These are phyloP conservation scores for Limtongozyma cylindracea DNA, from an alignment of 805 yeast genomes.

Conservation along the genomic window DNA sequence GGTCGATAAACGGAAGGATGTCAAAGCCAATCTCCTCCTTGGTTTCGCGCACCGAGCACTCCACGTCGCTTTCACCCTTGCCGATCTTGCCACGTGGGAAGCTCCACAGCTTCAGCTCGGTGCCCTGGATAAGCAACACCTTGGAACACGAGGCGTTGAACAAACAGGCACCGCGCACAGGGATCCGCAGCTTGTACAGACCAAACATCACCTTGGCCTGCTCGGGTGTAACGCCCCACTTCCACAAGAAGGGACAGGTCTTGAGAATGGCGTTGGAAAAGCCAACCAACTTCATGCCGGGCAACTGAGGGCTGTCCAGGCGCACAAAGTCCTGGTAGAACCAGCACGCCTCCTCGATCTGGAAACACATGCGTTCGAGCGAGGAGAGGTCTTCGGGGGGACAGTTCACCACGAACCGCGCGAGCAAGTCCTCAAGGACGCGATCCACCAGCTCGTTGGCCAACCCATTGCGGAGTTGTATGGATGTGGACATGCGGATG, in stretches of 20 bases:
- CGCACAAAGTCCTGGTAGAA: slow-evolving; percentile 73
- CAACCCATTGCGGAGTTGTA: slow-evolving; percentile 27
- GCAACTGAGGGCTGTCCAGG: slow-evolving; percentile 47
- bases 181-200: slow-evolving; percentile 68
- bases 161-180: slow-evolving; percentile 90
- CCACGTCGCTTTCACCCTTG: slow-evolving; percentile 70
- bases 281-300: slow-evolving; percentile 42
- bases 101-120: slow-evolving; percentile 65
- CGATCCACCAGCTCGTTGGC: slow-evolving; percentile 43
- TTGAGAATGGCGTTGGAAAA: slow-evolving; percentile 47
- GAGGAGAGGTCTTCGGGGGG: slow-evolving; percentile 79
- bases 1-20: slow-evolving; percentile 37
- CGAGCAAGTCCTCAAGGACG: slow-evolving; percentile 66
- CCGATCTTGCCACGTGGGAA: slow-evolving; percentile 95
- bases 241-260: slow-evolving; percentile 55
- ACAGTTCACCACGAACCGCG: slow-evolving; percentile 73
- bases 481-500: no score
- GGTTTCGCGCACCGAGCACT: slow-evolving; percentile 82
- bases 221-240: slow-evolving; percentile 62
- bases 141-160: slow-evolving; percentile 47
- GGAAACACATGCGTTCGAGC: slow-evolving; percentile 54
- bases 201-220: slow-evolving; percentile 53
- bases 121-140: slow-evolving; percentile 61
- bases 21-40: slow-evolving; percentile 89
- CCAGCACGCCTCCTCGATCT: slow-evolving; percentile 97